Percentiles rank a stretch among this genome's conserved stretches.
These are phyloP conservation scores for Misopates orontium DNA, from an alignment of 257 asterid genomes.

Conservation along the genomic window DNA sequence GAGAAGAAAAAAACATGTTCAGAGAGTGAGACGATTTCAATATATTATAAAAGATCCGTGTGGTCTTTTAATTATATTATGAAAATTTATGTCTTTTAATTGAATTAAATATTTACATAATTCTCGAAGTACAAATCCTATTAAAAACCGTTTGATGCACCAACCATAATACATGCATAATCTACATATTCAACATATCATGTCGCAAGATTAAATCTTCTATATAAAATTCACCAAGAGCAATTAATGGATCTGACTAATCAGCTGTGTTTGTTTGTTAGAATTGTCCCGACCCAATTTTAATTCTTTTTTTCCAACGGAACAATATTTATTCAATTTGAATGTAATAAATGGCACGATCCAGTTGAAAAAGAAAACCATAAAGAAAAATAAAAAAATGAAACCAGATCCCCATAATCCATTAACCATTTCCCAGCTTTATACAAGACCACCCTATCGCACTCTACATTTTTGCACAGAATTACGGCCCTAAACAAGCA, in stretches of 20 bases:
- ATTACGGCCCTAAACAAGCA: background rate
- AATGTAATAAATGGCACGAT: background rate
- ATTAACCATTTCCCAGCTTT: background rate
- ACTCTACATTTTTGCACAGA: too few relatives aligned
- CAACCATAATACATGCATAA: background rate
- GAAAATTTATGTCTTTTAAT: too few relatives aligned
- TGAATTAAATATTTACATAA: too few relatives aligned
- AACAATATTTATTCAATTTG: background rate
- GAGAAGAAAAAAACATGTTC: too few relatives aligned
- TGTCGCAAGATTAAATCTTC: too few relatives aligned
- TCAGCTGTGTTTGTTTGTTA: background rate
- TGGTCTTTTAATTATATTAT: too few relatives aligned
- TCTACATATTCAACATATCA: too few relatives aligned
- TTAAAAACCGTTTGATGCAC: background rate
- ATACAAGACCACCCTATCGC: background rate
- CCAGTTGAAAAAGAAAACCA: background rate
- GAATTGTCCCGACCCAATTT: slow-evolving; percentile 2
- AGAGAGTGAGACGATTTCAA: too few relatives aligned
- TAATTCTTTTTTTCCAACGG: background rate
- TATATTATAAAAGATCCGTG: too few relatives aligned
- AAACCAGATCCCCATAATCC: too few relatives aligned
- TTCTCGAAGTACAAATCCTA: background rate
- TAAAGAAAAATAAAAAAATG: background rate
- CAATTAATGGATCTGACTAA: slow-evolving; percentile 17
- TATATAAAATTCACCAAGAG: background rate